A percentile compares a stretch with the other conserved stretches of the same genome.
phyloP scores from a whole-genome alignment of 371 early-diverging fungal genomes.

The Mortierella sp. region DNA sequence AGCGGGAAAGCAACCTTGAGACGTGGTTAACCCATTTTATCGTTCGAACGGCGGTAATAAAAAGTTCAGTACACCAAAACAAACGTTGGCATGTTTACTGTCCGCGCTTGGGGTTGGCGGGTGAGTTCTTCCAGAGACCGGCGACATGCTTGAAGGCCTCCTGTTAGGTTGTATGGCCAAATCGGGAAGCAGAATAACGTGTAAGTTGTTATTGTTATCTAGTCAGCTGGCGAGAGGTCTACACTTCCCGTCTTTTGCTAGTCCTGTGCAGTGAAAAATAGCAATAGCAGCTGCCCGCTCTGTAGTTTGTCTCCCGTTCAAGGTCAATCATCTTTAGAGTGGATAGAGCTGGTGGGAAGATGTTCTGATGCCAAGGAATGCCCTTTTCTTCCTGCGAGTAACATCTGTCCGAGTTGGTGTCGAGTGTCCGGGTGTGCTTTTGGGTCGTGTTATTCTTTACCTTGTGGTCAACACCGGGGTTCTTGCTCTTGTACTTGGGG shows the following conservation, averaged over 20 bases:
- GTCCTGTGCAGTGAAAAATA: not conserved
- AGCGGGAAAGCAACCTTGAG: not conserved
- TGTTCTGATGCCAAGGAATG: not conserved
- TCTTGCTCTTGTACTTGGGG: conserved; percentile 71
- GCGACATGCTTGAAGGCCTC: conserved; percentile 57
- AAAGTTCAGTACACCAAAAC: not conserved
- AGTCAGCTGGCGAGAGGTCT: not conserved
- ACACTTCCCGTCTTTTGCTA: not conserved
- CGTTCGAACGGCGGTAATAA: not conserved
- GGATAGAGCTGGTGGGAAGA: too few species aligned
- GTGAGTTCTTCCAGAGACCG: conserved; percentile 42
- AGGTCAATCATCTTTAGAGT: not conserved
- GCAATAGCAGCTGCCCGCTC: not conserved
- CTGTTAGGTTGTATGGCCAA: conserved; percentile 9
- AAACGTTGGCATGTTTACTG: conserved; percentile 10
- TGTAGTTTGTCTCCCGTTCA: too few species aligned
- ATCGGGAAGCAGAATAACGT: not conserved
- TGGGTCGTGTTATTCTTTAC: conserved; percentile 37
- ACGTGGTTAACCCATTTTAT: not conserved
- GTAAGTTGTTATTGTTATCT: not conserved
- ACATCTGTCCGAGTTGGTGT: not conserved
- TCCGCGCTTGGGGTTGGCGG: conserved; percentile 39
- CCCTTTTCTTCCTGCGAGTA: not conserved
- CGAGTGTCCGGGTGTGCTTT: not conserved
- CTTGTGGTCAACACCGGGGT: conserved; percentile 73